Evolutionary conservation across 768 basidiomycete species (phyloP), one percentile per base, ranked within the genome.

Genomic region (Boletellus ananiceps): DNA sequence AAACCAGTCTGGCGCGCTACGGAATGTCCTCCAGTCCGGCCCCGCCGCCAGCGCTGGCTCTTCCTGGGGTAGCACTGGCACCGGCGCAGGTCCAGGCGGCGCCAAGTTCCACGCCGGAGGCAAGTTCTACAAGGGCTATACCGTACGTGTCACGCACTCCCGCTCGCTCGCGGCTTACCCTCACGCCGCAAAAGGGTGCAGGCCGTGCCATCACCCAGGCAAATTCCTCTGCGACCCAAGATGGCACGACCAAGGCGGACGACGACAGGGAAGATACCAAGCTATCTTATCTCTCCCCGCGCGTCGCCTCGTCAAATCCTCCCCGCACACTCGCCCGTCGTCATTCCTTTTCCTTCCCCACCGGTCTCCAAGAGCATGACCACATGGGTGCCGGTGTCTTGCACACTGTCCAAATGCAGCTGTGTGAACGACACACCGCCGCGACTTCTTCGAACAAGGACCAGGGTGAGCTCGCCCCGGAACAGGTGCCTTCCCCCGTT

Each of bases 91-190:
- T 37, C 76, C 88, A 42, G 86, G 88, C 3, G 80, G 86, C 27
- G 75, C 85, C 46, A 89, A 86, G 64, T 82, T 82, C 56, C 80
- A 82, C 49, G 69, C 86, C 12, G 86, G 87, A 35, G 78, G 83
- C 61, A 77, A 86, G 40, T 86, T 86, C 61, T 81, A 88, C 64
- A 70, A 75, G 43, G 78, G 81, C 1, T 88, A 83, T 63, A 79
- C 77, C 23, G 87, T 89, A 49, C 61, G 80, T 74, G 27, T 27
- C 50, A 4, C 49, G 9, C 15, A 4, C 9, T 0, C 13, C 11
- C 13, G 2, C 25, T 25, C 13, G 39, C 32, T 4, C 16, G 6
- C 40, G 14, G 4, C 51, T 61, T 33, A 58, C 52, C 21, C 43
- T 18, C n/a, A 16, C n/a, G 15, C 39, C 27, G 14, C 34, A 50